Conservation (phyloP, 805 yeast species). For the Metschnikowia picachoensis region DNA sequence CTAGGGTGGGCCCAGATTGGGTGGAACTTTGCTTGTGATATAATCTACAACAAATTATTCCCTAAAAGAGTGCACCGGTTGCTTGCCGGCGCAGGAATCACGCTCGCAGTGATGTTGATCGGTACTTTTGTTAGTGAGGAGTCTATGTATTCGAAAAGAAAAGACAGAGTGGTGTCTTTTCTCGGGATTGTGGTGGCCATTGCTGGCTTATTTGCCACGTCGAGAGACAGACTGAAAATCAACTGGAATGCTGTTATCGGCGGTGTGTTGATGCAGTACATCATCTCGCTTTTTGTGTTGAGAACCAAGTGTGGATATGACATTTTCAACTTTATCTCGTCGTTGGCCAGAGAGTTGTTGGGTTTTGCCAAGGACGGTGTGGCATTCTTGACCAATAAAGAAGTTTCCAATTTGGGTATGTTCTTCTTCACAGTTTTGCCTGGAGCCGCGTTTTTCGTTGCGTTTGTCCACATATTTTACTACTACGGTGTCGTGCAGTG, state of each 20-base stretch:
- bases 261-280: conserved; percentile 57
- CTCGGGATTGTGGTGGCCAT: conserved; percentile 51
- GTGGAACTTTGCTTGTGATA: conserved; percentile 29
- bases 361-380: conserved; percentile 59
- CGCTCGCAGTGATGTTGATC: conserved; percentile 45
- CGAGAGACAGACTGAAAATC: conserved; percentile 42
- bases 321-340: conserved; percentile 56
- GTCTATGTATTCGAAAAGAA: conserved; percentile 41
- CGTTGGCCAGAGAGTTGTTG: conserved; percentile 53
- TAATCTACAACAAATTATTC: conserved; percentile 36
- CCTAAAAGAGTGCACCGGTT: conserved; percentile 40
- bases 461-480: conserved; percentile 57
- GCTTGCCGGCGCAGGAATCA: conserved; percentile 41
- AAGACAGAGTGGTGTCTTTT: conserved; percentile 56
- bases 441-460: conserved; percentile 61
- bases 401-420: conserved; percentile 38
- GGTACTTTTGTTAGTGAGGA: conserved; percentile 54
- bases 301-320: conserved; percentile 59
- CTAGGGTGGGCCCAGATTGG: conserved; percentile 13
- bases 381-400: conserved; percentile 48
- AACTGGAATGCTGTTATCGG: conserved; percentile 59
- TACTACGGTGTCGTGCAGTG: conserved; percentile 60
- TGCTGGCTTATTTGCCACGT: conserved; percentile 41
- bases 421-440: conserved; percentile 59
- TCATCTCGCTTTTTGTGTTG: conserved; percentile 57